Evolutionary conservation across 2,329 filamentous ascomycete species (phyloP).

Genomic region (Penicillium freii): DNA sequence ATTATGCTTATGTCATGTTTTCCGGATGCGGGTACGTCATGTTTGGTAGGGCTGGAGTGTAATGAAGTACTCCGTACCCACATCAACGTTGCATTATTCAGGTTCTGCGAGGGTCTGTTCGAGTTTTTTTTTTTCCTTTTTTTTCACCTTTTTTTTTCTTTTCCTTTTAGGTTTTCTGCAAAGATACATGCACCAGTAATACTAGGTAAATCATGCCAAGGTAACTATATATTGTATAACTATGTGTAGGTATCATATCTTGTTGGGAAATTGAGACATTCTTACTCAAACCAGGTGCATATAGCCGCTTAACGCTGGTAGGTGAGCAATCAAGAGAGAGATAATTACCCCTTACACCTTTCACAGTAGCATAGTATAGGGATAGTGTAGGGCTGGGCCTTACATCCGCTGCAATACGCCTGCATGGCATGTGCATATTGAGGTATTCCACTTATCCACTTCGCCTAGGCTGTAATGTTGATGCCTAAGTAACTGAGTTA

Average conservation of each 20-base stretch:
- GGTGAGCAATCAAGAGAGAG: background rate
- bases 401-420: background rate
- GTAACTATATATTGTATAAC: background rate
- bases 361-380: background rate
- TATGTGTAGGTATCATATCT: background rate
- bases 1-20: constrained; percentile 7
- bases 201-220: background rate
- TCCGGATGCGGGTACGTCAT: constrained; percentile 24
- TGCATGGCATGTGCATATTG: constrained; percentile 8
- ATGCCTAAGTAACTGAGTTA: constrained; percentile 13
- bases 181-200: background rate
- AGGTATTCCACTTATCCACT: constrained; percentile 5
- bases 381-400: background rate
- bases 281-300: background rate
- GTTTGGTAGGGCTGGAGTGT: constrained; percentile 9
- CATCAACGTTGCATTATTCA: background rate
- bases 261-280: background rate
- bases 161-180: background rate
- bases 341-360: background rate
- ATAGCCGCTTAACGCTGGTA: background rate
- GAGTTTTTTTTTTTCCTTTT: background rate
- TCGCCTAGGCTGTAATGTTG: constrained; percentile 13
- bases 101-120: background rate
- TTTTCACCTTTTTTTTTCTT: background rate
- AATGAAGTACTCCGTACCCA: background rate